phyloP scores from a whole-genome alignment of 371 early-diverging fungal species.

The Syncephalis fuscata region DNA sequence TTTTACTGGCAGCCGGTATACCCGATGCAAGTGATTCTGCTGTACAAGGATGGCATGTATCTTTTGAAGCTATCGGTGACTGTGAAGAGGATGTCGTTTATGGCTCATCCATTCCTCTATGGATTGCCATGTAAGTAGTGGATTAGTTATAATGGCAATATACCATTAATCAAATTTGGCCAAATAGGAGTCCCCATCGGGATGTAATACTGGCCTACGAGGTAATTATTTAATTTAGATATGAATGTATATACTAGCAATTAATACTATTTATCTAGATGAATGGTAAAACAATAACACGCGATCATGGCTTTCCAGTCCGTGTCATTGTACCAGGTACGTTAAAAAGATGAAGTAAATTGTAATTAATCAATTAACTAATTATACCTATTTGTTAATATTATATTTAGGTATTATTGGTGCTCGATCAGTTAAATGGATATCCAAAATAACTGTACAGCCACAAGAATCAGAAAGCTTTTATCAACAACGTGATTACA shows the following conservation, averaged over 20 bases:
- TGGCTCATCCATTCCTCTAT: constrained; percentile 56
- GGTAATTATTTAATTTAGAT: too few species aligned
- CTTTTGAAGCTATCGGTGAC: constrained; percentile 52
- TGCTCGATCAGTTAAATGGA: constrained; percentile 73
- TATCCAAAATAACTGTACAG: constrained; percentile 35
- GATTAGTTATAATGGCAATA: too few species aligned
- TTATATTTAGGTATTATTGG: constrained; percentile 47
- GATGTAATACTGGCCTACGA: constrained; percentile 74
- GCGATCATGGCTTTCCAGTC: constrained; percentile 69
- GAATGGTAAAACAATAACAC: constrained; percentile 59
- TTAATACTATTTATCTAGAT: constrained; percentile 14
- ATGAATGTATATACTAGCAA: too few species aligned
- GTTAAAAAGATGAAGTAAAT: too few species aligned
- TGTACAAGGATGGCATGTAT: constrained; percentile 25
- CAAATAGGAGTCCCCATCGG: constrained; percentile 27
- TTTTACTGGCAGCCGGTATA: constrained; percentile 37
- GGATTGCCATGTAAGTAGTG: constrained; percentile 30
- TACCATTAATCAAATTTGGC: neutral
- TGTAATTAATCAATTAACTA: neutral
- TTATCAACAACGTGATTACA: constrained; percentile 72
- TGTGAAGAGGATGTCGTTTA: constrained; percentile 38
- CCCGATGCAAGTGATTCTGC: constrained; percentile 15
- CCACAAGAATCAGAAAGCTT: constrained; percentile 39
- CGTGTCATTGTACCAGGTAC: constrained; percentile 60
- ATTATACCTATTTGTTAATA: neutral